phyloP scores from a whole-genome alignment of 2,329 filamentous ascomycete genomes.

The Tolypocladium endophyticum region DNA sequence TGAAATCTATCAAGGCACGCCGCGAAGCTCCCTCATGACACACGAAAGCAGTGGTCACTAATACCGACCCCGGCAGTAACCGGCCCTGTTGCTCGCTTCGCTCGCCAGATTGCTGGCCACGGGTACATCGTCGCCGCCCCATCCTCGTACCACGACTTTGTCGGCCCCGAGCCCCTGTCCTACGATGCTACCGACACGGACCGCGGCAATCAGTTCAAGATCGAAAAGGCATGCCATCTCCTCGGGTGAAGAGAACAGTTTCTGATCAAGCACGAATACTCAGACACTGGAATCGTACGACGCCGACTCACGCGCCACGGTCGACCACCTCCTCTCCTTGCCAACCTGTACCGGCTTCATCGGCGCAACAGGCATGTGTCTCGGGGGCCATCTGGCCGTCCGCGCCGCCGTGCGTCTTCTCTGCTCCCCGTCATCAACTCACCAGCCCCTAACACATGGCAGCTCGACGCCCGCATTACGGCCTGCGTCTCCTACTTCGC shows the following conservation, averaged over 20 bases:
- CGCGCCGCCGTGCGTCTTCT: slow-evolving; percentile 38
- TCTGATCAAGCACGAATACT: background rate
- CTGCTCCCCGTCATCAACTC: background rate
- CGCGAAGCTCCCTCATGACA: background rate
- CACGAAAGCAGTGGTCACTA: slow-evolving; percentile 2
- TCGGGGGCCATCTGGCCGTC: slow-evolving; percentile 75
- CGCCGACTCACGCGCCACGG: slow-evolving; percentile 57
- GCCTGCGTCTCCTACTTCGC: slow-evolving; percentile 84
- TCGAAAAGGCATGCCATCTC: slow-evolving; percentile 50
- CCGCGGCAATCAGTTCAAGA: slow-evolving; percentile 76
- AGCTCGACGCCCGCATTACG: slow-evolving; percentile 64
- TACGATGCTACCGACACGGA: slow-evolving; percentile 87
- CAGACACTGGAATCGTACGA: slow-evolving; percentile 80
- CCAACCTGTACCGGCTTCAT: slow-evolving; percentile 73
- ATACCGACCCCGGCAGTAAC: slow-evolving; percentile 49
- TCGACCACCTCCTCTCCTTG: slow-evolving; percentile 60
- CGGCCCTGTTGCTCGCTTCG: slow-evolving; percentile 80
- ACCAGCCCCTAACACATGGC: background rate
- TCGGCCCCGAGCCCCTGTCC: slow-evolving; percentile 67
- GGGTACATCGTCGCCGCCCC: slow-evolving; percentile 90
- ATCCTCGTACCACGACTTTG: slow-evolving; percentile 90
- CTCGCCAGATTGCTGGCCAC: slow-evolving; percentile 81
- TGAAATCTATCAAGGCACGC: slow-evolving; percentile 86
- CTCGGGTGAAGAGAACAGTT: background rate
- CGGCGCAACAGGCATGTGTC: slow-evolving; percentile 80